Evolutionary conservation across 2,329 filamentous ascomycete species (phyloP), one percentile per base, ranked within the genome.

Genomic region (Clathrospora elynae): DNA sequence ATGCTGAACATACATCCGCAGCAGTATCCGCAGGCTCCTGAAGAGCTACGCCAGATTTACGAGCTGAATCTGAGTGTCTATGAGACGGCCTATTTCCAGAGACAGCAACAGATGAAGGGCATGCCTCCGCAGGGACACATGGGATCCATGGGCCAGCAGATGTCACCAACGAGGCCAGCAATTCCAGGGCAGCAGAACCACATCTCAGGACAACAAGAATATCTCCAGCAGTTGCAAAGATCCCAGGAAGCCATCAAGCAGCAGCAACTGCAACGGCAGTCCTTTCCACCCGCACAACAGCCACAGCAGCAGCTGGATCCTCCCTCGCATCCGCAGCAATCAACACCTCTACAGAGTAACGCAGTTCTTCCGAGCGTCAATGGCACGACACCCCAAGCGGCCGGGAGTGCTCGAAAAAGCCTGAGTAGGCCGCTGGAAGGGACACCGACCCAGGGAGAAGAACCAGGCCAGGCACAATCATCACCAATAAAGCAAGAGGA

Each of bases 11-110:
- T 75, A 28, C 54, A 64, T 8, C 67, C 66, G 34, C 66, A 67
- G 12, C 71, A 75, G 42, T 74, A 71, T 40, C 86, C 85, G 1
- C 80, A 76, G 7, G 89, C 88, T 0, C 78, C 83, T 2, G 79
- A 81, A 44, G 84, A 93, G 55, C 68, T 96, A 46, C 75, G 84
- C 57, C 77, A 79, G 18, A 78, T 88, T 5, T 95, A 93, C 68
- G 85, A 90, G 58, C 78, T 81, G 23, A 90, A 91, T 54, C 73
- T 96, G 5, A 73, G 80, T 17, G 80, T 84, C 20, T 96, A 95
- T 53, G 91, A 96, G 65, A 81, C 85, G 46, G 80, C 79, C 2
- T 87, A 80, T 74, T 63, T 79, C 23, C 74, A 77, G 22, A 79
- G 81, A 55, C 81, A 82, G 49, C 64, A 71, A 38, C 70, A 69